Evolutionary conservation across 2,329 filamentous ascomycete genomes (phyloP), one percentile per base, ranked within the genome.

Genomic region (Akanthomyces uredinophilus): DNA sequence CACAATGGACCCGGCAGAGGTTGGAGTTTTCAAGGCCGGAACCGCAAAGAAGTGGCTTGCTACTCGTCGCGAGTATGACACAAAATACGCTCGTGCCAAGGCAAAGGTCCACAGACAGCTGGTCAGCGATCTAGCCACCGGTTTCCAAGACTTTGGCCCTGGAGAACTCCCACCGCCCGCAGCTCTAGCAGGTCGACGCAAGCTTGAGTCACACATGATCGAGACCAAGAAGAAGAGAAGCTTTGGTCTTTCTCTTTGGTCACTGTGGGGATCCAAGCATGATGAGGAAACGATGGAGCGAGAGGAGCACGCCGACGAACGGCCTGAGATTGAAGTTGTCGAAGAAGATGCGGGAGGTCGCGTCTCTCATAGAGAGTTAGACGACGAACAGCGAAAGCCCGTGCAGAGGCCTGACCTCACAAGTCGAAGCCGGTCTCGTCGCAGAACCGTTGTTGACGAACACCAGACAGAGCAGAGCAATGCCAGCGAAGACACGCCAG

Each of bases 251-350:
- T 85, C 87, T 2, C 77, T 97, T 66, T 98, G 94, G 94, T 90
- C 87, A 55, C 80, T 88, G 1, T 96, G 92, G 90, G 92, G 91
- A 16, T 93, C 89, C 51, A 96, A 90, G 71, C 92, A 97, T 70
- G 95, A 98, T 71, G 84, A 94, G 73, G 81, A 81, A 65, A 90
- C 89, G 0, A 81, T 96, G 4, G 77, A 80, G 52, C 78, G 84
- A 4, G 84, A 87, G 70, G 73, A 82, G 58, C 79, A 81, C 65
- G 80, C 81, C 1, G 79, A 80, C 2, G 74, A 75, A 62, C 68
- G 72, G 29, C 68, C 71, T 2, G 70, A 70, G 20, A 62, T 66
- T 1, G 66, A 69, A 29, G 66, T 70, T 49, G 75, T 77, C 1
- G 76, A 73, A 5, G 71, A 69, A 1, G 73, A 69, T 3, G 77